phyloP scores from a whole-genome alignment of 1,139 yeast species.

The Lodderomyces elongisporus region DNA sequence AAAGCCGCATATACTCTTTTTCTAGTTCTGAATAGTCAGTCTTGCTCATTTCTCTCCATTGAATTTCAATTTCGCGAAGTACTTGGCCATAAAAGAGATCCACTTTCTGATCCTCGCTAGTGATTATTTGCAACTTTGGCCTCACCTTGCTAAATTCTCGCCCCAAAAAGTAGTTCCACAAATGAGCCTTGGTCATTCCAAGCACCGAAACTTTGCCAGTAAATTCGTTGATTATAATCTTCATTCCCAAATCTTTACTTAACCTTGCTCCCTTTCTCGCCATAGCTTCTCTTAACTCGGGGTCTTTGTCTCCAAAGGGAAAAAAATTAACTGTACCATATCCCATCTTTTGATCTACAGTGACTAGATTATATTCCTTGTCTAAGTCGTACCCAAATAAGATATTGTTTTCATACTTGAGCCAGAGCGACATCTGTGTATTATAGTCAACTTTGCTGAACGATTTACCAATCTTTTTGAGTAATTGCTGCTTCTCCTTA shows the following conservation, averaged over 20 bases:
- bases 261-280: neutral
- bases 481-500: too few relatives aligned
- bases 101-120: neutral
- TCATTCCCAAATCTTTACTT: slow-evolving; percentile 1
- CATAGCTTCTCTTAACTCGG: too few relatives aligned
- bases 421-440: too few relatives aligned
- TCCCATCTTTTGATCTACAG: slow-evolving; percentile 2
- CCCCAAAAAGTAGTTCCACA: slow-evolving; percentile 8
- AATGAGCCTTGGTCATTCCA: slow-evolving; percentile 4
- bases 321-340: neutral
- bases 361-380: neutral
- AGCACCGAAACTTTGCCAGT: slow-evolving; percentile 3
- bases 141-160: neutral
- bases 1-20: slow-evolving; percentile 24
- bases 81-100: neutral
- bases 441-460: too few relatives aligned
- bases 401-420: neutral
- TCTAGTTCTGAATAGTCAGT: slow-evolving; percentile 18
- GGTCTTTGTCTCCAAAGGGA: slow-evolving; percentile 2
- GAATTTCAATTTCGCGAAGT: slow-evolving; percentile 1
- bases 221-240: slow-evolving; percentile 2
- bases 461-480: slow-evolving; percentile 1
- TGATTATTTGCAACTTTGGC: neutral
- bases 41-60: slow-evolving; percentile 25
- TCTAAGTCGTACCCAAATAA: neutral